Base-by-base conservation (phyloP, 805 yeast genomes). In the Myxozyma vanderwaltii region DNA sequence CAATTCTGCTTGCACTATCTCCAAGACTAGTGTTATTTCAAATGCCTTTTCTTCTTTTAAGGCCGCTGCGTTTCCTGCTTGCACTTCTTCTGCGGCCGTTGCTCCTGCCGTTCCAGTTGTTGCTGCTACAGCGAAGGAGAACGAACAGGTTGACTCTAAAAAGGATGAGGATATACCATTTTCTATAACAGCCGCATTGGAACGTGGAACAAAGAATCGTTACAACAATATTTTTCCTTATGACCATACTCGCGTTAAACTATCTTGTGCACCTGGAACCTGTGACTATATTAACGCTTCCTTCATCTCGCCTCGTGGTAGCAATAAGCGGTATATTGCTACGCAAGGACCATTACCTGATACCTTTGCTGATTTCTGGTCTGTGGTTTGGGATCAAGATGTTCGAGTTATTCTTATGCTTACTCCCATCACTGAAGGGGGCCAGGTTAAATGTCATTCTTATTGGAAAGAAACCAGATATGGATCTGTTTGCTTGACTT, bases 301-400 rank as follows among this genome's bases (percentile, higher is more conserved):
- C 49, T 88, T 86, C 72, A 73, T 89, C 35, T 51, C 65, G 63
- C 68, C 81, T 67, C 65, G 69, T 67, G 46, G 73, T 68, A 69
- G 76, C 63, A 63, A 63, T 10, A 67, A 71, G 40, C 79, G 80
- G 41, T 88, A 86, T 69, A 91, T 92, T 68, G 98, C 97, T 0
- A 85, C 97, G 1, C 99, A 92, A 70, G 99, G 96, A 1, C 98
- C 99, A 2, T 73, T 92, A 58, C 77, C 78, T 0, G 84, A 83
- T 36, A 90, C 99, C 0, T 81, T 88, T 47, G 84, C 83, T 24
- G 97, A 92, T 71, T 92, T 94, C 68, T 91, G 94, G 86, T 82
- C 85, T 61, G 83, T 91, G 61, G 79, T 89, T 13, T 77, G 84
- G 67, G 87, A 88, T 67, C 84, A 88, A 64, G 72, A 78, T 19